Base-by-base conservation (phyloP, 306 rosid genomes). In the Echinosophora koreensis region DNA sequence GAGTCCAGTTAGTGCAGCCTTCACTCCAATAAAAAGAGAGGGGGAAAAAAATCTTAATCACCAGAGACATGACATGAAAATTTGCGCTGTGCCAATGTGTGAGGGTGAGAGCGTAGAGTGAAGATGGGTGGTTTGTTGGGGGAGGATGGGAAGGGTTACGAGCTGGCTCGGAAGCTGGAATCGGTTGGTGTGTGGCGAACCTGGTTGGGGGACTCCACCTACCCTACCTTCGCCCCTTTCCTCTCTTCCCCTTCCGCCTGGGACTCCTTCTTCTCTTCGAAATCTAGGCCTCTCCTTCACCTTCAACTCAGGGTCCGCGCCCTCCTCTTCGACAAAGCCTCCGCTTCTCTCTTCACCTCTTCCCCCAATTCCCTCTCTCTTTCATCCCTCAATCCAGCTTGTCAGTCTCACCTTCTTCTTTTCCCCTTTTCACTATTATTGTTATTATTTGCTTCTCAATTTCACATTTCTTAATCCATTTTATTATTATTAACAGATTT, bases 291-390 rank as follows among this genome's bases (percentile, higher is more conserved):
- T 66, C 96, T 86, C 80, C 76, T 90, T 76, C 90, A 82, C 6
- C 97, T 95, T 47, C 98, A 92, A 39, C 95, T 95, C 80, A 73
- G 97, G 44, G 98, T 85, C 37, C 95, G 98, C 12, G 97, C 98
- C 0, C 98, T 95, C 66, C 89, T 95, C 66, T 95, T 92, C 86
- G 98, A 95, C 80, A 95, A 95, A 79, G 97, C 98, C 73, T 59
- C 84, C 38, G 82, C 77, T 74, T 92, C 98, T 28, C 87, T 90
- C 46, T 87, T 85, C 84, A 71, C 92, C 85, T 14, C 55, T 58
- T 81, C 88, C 64, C 30, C 61, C 65, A 67, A 82, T 39, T 35
- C 85, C 11, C 69, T 81, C 30, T 80, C 90, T 18, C 81, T 87
- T 78, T 70, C 92, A 35, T 77, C 84, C 79, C 86, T 95, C 77